Percentiles rank a stretch among this genome's conserved stretches.
These are phyloP conservation scores for Carex pumila DNA, from an alignment of 176 grass and related monocot genomes.

Conservation along the genomic window DNA sequence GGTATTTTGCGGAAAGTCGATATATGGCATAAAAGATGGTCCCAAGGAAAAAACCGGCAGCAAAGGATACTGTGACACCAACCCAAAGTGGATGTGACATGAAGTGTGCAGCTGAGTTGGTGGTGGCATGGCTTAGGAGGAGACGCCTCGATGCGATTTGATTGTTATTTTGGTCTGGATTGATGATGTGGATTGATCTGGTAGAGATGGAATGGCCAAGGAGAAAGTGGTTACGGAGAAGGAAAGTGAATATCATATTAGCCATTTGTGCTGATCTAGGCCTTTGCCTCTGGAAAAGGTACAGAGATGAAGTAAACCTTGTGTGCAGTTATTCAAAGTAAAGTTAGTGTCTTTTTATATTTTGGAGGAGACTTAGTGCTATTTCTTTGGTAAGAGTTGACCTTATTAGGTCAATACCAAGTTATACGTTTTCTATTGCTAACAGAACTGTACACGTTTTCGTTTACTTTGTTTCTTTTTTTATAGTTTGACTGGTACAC, in stretches of 20 bases:
- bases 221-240: neutral
- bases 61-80: neutral
- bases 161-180: neutral
- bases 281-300: neutral
- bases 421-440: neutral
- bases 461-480: no score
- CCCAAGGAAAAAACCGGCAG: neutral
- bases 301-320: neutral
- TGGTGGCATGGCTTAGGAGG: neutral
- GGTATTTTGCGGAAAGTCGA: neutral
- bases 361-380: neutral
- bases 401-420: neutral
- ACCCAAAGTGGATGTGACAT: constrained; percentile 9
- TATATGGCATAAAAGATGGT: constrained; percentile 1
- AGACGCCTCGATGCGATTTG: neutral
- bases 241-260: neutral
- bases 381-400: neutral
- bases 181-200: neutral
- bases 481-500: no score
- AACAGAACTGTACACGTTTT: no score
- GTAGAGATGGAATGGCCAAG: neutral
- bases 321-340: neutral
- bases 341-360: neutral
- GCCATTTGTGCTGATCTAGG: neutral
- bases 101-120: neutral